Evolutionary conservation across 129 eudicot genomes (phyloP), one percentile per base, ranked within the genome.

Genomic region (Flaveria trinervia): DNA sequence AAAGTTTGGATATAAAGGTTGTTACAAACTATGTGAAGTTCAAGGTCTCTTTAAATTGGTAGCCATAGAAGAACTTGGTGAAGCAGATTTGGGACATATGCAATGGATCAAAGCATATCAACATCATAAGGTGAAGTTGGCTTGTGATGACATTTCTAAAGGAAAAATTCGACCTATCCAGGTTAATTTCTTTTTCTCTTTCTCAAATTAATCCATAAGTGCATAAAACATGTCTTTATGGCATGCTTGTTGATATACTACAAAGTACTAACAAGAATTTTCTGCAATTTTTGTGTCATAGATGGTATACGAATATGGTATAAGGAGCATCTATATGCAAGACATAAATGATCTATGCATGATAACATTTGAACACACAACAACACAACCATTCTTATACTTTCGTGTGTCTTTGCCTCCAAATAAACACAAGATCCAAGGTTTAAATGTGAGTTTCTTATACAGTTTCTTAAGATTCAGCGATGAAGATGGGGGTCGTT

Each of bases 61-160:
- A 11, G 26, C 68, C 15, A 23, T 73, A 11, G 23, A 13, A 44
- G 12, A 56, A 14, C 3, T 73, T 64, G 71, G 64, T n/a, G 71
- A 61, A 25, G 57, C 12, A 0, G 57, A 74, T 59, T 22, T 74
- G 46, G 79, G 79, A 26, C 79, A 30, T 12, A 54, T 65, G 74
- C n/a, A 49, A 15, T 51, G 77, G 79, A 49, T 73, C 11, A 80
- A 80, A 62, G 60, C 9, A 8, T 76, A 66, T 66, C n/a, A 66
- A 45, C 12, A 56, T 66, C 25, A 28, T 43, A 65, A 3, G 17
- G 62, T 54, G 73, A n/a, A 66, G 1, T 45, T 64, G 41, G 43
- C 55, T 8, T 61, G 66, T 44, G 71, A 70, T n/a, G 41, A 22
- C 3, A 57, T 73, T 3, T 30, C 67, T 1, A 12, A 10, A 17